Percentiles rank a stretch among this genome's conserved stretches.
Conservation (phyloP, 179 eudicot genomes). For the Patellifolia procumbens region DNA sequence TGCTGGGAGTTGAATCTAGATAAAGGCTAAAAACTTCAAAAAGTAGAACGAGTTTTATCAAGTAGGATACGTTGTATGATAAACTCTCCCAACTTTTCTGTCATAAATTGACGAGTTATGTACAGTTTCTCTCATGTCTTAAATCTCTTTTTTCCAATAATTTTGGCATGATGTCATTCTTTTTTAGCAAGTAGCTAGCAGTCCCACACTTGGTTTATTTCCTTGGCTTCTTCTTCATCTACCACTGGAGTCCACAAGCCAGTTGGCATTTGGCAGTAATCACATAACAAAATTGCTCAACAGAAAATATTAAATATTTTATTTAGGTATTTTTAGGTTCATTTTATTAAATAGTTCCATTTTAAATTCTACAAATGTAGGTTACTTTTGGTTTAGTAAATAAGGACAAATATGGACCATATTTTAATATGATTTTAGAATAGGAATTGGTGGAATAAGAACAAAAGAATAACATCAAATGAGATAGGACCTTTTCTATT, state of each 20-base stretch:
- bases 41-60: neutral
- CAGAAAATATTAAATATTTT: too few species aligned
- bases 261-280: conserved; percentile 23
- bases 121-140: neutral
- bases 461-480: too few species aligned
- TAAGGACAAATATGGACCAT: too few species aligned
- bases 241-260: conserved; percentile 27
- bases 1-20: too few species aligned
- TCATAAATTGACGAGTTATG: neutral
- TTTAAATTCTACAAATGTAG: too few species aligned
- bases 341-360: too few species aligned
- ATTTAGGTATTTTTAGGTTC: too few species aligned
- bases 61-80: neutral
- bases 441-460: too few species aligned
- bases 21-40: neutral
- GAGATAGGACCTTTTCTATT: too few species aligned
- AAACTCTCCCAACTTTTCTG: neutral
- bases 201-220: conserved; percentile 17
- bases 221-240: conserved; percentile 10
- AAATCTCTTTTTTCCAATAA: neutral
- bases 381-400: too few species aligned
- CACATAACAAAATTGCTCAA: neutral
- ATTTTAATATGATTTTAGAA: too few species aligned
- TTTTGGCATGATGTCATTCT: conserved; percentile 8
- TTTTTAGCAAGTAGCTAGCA: neutral